A percentile compares a stretch with the other conserved stretches of the same genome.
phyloP scores from a whole-genome alignment of 2,329 filamentous ascomycete species.

The Fusarium guadeloupense region DNA sequence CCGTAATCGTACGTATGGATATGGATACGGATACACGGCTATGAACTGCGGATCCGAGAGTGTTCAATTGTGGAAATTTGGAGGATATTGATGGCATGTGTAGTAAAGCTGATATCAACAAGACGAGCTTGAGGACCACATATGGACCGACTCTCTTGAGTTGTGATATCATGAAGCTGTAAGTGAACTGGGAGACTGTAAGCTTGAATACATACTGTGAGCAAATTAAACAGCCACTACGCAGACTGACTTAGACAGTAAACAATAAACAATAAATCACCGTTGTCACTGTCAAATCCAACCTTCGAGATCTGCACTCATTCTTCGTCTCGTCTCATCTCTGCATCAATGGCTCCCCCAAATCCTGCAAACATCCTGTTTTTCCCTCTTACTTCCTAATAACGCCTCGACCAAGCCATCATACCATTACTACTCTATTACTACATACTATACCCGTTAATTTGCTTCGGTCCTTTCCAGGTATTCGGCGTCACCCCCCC shows the following conservation, averaged over 20 bases:
- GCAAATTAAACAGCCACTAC: constrained; percentile 15
- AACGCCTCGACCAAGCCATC: constrained; percentile 5
- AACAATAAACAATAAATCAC: neutral
- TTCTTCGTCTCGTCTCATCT: constrained; percentile 10
- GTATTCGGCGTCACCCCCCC: constrained; percentile 41
- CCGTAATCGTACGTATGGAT: constrained; percentile 6
- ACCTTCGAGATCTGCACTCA: neutral
- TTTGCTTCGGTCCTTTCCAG: constrained; percentile 21
- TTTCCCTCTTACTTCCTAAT: neutral
- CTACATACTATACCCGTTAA: too few relatives aligned
- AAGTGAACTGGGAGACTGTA: too few relatives aligned
- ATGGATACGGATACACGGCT: neutral
- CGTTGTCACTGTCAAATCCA: neutral
- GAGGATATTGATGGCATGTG: constrained; percentile 8
- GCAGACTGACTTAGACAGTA: too few relatives aligned
- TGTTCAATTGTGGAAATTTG: constrained; percentile 15
- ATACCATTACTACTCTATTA: constrained; percentile 9
- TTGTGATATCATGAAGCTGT: constrained; percentile 20
- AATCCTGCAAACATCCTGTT: neutral
- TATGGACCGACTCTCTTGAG: constrained; percentile 24
- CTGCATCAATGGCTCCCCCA: neutral
- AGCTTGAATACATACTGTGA: too few relatives aligned
- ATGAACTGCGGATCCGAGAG: too few relatives aligned
- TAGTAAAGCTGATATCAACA: constrained; percentile 1
- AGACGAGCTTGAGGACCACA: constrained; percentile 18